A percentile compares a stretch with the other conserved stretches of the same genome.
These are phyloP conservation scores for Candida tropicalis DNA, from an alignment of 1,139 yeast genomes.

Conservation along the genomic window DNA sequence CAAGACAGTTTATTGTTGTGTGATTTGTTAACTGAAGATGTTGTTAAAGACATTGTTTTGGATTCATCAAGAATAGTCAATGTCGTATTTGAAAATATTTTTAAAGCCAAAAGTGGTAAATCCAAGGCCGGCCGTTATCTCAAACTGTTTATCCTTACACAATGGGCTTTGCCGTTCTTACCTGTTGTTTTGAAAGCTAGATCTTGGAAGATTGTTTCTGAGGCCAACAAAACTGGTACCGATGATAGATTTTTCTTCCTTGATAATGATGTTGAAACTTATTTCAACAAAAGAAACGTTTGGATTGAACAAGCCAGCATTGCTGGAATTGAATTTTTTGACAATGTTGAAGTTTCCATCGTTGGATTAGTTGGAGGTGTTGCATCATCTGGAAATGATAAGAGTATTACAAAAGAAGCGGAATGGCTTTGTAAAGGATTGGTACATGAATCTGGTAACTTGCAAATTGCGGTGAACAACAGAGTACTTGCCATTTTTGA, in stretches of 20 bases:
- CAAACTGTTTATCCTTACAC: slow-evolving; percentile 44
- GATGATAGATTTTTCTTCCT: slow-evolving; percentile 36
- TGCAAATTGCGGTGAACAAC: slow-evolving; percentile 56
- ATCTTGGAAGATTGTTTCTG: slow-evolving; percentile 36
- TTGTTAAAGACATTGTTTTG: slow-evolving; percentile 31
- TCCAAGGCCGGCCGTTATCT: slow-evolving; percentile 42
- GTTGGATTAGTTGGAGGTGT: slow-evolving; percentile 55
- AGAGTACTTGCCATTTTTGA: slow-evolving; percentile 59
- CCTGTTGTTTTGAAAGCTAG: slow-evolving; percentile 37
- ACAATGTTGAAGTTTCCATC: slow-evolving; percentile 56
- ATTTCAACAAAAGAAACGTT: slow-evolving; percentile 36
- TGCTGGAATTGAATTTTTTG: slow-evolving; percentile 50
- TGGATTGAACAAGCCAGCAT: slow-evolving; percentile 49
- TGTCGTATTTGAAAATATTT: slow-evolving; percentile 31
- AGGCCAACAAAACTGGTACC: slow-evolving; percentile 24
- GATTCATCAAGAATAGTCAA: slow-evolving; percentile 31
- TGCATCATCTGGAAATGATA: slow-evolving; percentile 42
- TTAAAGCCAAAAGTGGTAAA: slow-evolving; percentile 32
- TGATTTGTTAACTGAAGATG: slow-evolving; percentile 33
- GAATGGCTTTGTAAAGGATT: slow-evolving; percentile 61
- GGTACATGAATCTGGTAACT: slow-evolving; percentile 41
- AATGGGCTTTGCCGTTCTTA: slow-evolving; percentile 39
- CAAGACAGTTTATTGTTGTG: slow-evolving; percentile 60
- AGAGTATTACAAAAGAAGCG: slow-evolving; percentile 51
- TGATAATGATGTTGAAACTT: slow-evolving; percentile 32